Evolutionary conservation across 345 rosid genomes (phyloP).

Genomic region (Moringa oleifera): DNA sequence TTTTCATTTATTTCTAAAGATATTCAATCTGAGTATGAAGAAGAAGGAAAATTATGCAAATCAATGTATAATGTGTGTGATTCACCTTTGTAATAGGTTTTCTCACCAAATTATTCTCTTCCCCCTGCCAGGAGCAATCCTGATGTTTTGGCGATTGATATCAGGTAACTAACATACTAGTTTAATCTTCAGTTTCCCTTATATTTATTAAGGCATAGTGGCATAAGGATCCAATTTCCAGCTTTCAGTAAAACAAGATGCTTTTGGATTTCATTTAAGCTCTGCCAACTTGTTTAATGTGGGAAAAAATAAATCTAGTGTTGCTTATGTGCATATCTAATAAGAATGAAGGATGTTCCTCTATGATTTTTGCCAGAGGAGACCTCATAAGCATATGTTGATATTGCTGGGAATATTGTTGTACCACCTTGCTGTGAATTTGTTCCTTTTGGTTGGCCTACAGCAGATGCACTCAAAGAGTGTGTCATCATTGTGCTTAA

Average conservation of each 20-base stretch:
- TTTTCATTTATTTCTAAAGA: background rate
- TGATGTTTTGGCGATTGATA: constrained; percentile 49
- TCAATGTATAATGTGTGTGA: background rate
- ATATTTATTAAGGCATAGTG: background rate
- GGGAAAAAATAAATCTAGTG: too few relatives aligned
- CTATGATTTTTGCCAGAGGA: too few relatives aligned
- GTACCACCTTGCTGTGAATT: too few relatives aligned
- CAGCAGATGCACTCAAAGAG: too few relatives aligned
- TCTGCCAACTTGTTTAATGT: too few relatives aligned
- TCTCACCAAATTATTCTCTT: constrained; percentile 58
- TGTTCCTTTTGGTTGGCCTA: too few relatives aligned
- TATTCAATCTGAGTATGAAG: background rate
- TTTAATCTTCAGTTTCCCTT: background rate
- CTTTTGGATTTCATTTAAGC: too few relatives aligned
- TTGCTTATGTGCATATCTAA: too few relatives aligned
- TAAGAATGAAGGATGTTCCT: too few relatives aligned
- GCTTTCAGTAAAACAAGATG: background rate
- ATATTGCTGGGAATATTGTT: too few relatives aligned
- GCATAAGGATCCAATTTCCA: background rate
- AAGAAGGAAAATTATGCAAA: background rate
- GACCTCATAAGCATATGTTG: too few relatives aligned
- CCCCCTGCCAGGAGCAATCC: constrained; percentile 38
- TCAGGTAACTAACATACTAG: constrained; percentile 31
- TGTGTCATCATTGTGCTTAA: too few relatives aligned
- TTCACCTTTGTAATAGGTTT: constrained; percentile 30